These are phyloP conservation scores for Fusarium hainanense DNA, from an alignment of 2,329 filamentous ascomycete genomes.

Conservation along the genomic window DNA sequence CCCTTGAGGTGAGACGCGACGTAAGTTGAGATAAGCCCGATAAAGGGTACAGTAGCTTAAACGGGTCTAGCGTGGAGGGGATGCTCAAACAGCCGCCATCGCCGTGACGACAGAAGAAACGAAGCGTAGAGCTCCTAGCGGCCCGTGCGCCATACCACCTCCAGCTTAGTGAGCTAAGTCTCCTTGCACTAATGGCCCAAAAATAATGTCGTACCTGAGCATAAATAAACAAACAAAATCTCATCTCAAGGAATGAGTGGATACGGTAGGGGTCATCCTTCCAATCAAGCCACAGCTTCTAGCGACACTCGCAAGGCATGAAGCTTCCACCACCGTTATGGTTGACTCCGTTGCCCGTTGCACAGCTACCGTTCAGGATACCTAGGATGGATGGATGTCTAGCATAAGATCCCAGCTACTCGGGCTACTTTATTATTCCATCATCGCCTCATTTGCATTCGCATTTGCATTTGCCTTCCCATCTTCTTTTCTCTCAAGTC, in stretches of 20 bases:
- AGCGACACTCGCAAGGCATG: slow-evolving; percentile 26
- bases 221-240: slow-evolving; percentile 54
- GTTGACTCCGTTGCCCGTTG: slow-evolving; percentile 45
- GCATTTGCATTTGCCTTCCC: slow-evolving; percentile 13
- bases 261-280: neutral
- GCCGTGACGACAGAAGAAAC: slow-evolving; percentile 49
- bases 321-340: slow-evolving; percentile 39
- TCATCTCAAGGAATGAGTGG: slow-evolving; percentile 42
- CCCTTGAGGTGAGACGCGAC: slow-evolving; percentile 43
- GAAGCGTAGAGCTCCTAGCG: slow-evolving; percentile 27
- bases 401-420: slow-evolving; percentile 27
- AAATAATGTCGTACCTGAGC: slow-evolving; percentile 43
- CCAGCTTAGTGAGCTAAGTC: slow-evolving; percentile 20
- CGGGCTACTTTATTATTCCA: slow-evolving; percentile 40
- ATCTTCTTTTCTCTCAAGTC: slow-evolving; percentile 2
- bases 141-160: slow-evolving; percentile 43
- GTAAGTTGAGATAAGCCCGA: slow-evolving; percentile 8
- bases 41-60: neutral
- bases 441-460: slow-evolving; percentile 25
- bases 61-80: slow-evolving; percentile 9
- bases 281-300: slow-evolving; percentile 39
- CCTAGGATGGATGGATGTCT: slow-evolving; percentile 24
- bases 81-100: slow-evolving; percentile 43
- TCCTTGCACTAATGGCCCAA: slow-evolving; percentile 41
- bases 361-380: slow-evolving; percentile 41